Conservation (phyloP, 2,329 filamentous ascomycete species). For the Dothideomycetes sp. region DNA sequence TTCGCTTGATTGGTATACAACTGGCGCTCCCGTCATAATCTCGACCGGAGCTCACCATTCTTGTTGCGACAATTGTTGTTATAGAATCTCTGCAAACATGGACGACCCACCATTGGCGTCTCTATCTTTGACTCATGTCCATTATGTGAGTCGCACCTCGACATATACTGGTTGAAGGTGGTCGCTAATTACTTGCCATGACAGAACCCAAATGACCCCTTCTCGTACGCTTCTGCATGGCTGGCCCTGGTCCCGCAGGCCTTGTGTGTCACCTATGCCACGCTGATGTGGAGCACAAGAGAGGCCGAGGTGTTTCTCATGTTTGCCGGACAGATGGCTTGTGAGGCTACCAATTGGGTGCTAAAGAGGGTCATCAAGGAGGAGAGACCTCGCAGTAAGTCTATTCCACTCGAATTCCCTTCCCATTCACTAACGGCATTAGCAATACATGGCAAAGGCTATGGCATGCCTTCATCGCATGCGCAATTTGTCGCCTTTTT, state of each 20-base stretch:
- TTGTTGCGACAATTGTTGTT: too few species aligned
- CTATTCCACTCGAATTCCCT: background rate
- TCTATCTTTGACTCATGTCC: conserved; percentile 87
- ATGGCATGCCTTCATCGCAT: conserved; percentile 94
- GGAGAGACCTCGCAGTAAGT: conserved; percentile 68
- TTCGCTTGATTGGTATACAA: too few species aligned
- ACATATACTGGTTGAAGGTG: background rate
- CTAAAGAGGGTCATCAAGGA: conserved; percentile 89
- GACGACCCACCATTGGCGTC: conserved; percentile 61
- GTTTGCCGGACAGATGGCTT: conserved; percentile 83
- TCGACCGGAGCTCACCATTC: too few species aligned
- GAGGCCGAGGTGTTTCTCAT: conserved; percentile 83
- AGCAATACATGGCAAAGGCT: conserved; percentile 72
- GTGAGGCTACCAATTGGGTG: conserved; percentile 81
- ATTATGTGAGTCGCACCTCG: conserved; percentile 79
- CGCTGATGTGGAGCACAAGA: conserved; percentile 80
- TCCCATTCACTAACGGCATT: background rate
- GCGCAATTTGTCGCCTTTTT: conserved; percentile 93
- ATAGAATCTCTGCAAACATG: too few species aligned
- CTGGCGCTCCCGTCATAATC: too few species aligned
- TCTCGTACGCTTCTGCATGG: conserved; percentile 86
- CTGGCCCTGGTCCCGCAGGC: conserved; percentile 89
- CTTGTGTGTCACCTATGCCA: conserved; percentile 80
- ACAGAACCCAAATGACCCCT: conserved; percentile 71
- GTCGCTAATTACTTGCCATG: background rate